These are phyloP conservation scores for Cladosporium colombiae DNA, from an alignment of 2,329 filamentous ascomycete genomes.

Conservation along the genomic window DNA sequence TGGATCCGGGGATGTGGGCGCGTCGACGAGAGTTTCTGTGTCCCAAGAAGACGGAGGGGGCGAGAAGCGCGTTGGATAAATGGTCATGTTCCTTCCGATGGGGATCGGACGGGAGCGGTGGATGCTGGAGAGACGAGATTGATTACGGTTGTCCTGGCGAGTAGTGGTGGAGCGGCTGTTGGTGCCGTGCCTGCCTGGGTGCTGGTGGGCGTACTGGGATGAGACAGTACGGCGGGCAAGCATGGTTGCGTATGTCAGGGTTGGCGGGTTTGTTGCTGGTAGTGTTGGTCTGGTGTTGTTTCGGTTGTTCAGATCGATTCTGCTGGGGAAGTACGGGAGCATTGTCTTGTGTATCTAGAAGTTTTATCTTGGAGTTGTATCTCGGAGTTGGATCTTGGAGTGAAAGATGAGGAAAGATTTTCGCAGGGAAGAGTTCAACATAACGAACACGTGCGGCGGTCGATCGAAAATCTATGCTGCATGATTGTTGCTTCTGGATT, in stretches of 20 bases:
- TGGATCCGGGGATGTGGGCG: not conserved
- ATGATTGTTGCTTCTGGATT: not conserved
- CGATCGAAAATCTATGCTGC: not conserved
- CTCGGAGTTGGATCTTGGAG: not conserved
- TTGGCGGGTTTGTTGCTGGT: not conserved
- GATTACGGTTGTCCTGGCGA: not conserved
- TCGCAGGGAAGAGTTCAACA: not conserved
- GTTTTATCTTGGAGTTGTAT: not conserved
- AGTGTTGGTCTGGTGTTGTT: not conserved
- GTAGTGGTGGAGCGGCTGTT: not conserved
- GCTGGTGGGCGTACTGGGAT: not conserved
- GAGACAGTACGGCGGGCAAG: conserved; percentile 3
- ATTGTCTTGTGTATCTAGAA: not conserved
- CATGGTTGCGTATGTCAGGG: not conserved
- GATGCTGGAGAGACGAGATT: not conserved
- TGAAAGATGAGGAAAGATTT: not conserved
- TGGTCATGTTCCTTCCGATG: not conserved
- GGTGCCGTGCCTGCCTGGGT: not conserved
- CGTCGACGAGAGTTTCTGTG: not conserved
- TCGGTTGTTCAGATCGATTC: not conserved
- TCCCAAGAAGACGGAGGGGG: not conserved
- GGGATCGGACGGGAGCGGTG: not conserved
- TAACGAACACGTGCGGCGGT: not conserved
- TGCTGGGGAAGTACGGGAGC: not conserved
- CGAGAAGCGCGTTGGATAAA: not conserved